These are phyloP conservation scores for Starmera amethionina DNA, from an alignment of 805 yeast species.

Conservation along the genomic window DNA sequence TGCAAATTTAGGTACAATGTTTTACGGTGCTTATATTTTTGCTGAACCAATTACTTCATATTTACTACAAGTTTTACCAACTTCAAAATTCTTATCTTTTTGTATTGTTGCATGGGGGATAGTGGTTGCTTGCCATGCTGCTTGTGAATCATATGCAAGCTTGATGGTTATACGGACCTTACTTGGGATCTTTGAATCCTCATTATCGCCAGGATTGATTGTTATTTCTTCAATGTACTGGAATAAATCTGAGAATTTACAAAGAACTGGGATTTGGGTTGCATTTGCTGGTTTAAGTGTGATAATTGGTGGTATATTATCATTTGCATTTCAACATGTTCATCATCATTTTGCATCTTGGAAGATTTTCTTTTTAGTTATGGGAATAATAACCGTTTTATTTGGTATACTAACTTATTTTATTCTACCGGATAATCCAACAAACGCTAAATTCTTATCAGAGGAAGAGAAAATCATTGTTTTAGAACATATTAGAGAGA, in stretches of 20 bases:
- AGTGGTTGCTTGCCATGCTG: slow-evolving; percentile 41
- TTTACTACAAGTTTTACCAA: slow-evolving; percentile 41
- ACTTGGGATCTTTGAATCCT: slow-evolving; percentile 44
- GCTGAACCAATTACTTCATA: slow-evolving; percentile 42
- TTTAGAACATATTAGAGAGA: slow-evolving; percentile 30
- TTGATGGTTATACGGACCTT: slow-evolving; percentile 46
- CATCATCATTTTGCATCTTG: slow-evolving; percentile 38
- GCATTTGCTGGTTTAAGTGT: slow-evolving; percentile 45
- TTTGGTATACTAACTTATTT: slow-evolving; percentile 37
- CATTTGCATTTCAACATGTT: slow-evolving; percentile 47
- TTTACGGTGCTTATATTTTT: slow-evolving; percentile 43
- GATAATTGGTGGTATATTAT: slow-evolving; percentile 34
- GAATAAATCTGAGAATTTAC: slow-evolving; percentile 39
- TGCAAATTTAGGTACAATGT: slow-evolving; percentile 42
- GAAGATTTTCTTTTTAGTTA: slow-evolving; percentile 50
- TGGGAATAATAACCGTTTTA: slow-evolving; percentile 41
- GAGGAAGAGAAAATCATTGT: slow-evolving; percentile 31
- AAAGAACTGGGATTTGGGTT: slow-evolving; percentile 47
- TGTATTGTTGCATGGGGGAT: slow-evolving; percentile 46
- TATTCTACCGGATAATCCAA: slow-evolving; percentile 42
- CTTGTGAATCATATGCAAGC: slow-evolving; percentile 40
- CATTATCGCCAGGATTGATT: slow-evolving; percentile 47
- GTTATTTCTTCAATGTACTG: slow-evolving; percentile 56
- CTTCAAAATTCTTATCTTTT: slow-evolving; percentile 38
- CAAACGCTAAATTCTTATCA: slow-evolving; percentile 24